phyloP scores from a whole-genome alignment of 2,329 filamentous ascomycete species.

The Coniochaeta pulveracea region DNA sequence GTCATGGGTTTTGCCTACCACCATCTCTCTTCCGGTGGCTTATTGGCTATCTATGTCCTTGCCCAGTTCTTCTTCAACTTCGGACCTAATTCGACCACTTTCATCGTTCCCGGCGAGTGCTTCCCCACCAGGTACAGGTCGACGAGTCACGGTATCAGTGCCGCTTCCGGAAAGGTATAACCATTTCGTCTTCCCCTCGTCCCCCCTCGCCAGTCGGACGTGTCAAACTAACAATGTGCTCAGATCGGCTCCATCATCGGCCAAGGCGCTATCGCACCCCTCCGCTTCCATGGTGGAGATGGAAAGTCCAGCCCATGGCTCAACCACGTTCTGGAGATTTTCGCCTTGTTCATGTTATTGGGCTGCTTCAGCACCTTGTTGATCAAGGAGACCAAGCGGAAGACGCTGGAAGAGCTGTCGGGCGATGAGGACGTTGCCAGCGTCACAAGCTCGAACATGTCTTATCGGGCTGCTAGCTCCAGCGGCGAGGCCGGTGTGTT shows the following conservation, averaged over 20 bases:
- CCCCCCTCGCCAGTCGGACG: neutral
- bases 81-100: slow-evolving; percentile 45
- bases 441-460: neutral
- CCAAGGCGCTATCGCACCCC: slow-evolving; percentile 44
- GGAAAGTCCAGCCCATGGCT: slow-evolving; percentile 50
- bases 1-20: slow-evolving; percentile 53
- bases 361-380: slow-evolving; percentile 58
- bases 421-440: slow-evolving; percentile 12
- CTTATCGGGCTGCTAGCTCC: neutral
- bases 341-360: slow-evolving; percentile 65
- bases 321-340: slow-evolving; percentile 67
- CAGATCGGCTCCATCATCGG: slow-evolving; percentile 45
- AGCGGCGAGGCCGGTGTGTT: neutral
- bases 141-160: slow-evolving; percentile 46
- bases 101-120: slow-evolving; percentile 51
- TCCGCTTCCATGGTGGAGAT: slow-evolving; percentile 34
- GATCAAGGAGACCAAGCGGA: slow-evolving; percentile 64
- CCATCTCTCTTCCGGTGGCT: slow-evolving; percentile 35
- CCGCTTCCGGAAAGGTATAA: slow-evolving; percentile 23
- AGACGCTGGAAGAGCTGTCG: slow-evolving; percentile 56
- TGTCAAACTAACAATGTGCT: neutral
- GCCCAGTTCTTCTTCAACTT: slow-evolving; percentile 52
- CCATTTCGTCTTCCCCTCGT: neutral
- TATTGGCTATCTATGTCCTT: slow-evolving; percentile 43
- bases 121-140: slow-evolving; percentile 53